phyloP scores from a whole-genome alignment of 1,139 yeast genomes.

The Hansenula sp. region DNA sequence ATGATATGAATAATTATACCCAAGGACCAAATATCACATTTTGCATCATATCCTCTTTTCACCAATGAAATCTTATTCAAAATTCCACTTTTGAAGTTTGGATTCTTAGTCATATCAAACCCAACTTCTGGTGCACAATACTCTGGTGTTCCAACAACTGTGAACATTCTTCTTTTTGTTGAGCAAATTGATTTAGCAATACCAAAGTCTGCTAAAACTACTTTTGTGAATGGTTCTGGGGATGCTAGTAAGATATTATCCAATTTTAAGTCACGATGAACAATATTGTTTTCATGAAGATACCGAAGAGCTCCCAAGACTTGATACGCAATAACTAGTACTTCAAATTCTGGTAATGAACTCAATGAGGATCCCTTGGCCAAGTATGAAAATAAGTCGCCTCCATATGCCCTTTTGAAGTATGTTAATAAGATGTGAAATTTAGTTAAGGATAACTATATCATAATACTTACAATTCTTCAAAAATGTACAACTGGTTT shows the following conservation, averaged over 20 bases:
- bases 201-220: conserved; percentile 65
- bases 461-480: conserved; percentile 32
- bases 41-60: conserved; percentile 41
- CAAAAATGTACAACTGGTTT: conserved; percentile 40
- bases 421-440: too few species aligned
- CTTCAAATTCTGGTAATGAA: conserved; percentile 49
- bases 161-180: conserved; percentile 38
- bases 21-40: conserved; percentile 67
- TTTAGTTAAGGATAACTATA: not conserved
- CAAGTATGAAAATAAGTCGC: conserved; percentile 61
- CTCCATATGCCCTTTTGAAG: conserved; percentile 55
- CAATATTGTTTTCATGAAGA: conserved; percentile 45
- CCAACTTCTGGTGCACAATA: conserved; percentile 68
- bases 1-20: conserved; percentile 57
- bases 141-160: conserved; percentile 65
- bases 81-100: conserved; percentile 7
- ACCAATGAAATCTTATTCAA: conserved; percentile 4
- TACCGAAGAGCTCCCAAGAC: conserved; percentile 49
- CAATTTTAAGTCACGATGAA: conserved; percentile 48
- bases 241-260: conserved; percentile 53
- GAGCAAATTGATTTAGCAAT: conserved; percentile 41
- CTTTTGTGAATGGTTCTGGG: conserved; percentile 46
- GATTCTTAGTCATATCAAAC: conserved; percentile 27
- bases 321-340: conserved; percentile 51
- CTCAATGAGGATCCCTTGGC: conserved; percentile 36